Conservation (phyloP, 441 rosid genomes). For the Populus tomentosa region DNA sequence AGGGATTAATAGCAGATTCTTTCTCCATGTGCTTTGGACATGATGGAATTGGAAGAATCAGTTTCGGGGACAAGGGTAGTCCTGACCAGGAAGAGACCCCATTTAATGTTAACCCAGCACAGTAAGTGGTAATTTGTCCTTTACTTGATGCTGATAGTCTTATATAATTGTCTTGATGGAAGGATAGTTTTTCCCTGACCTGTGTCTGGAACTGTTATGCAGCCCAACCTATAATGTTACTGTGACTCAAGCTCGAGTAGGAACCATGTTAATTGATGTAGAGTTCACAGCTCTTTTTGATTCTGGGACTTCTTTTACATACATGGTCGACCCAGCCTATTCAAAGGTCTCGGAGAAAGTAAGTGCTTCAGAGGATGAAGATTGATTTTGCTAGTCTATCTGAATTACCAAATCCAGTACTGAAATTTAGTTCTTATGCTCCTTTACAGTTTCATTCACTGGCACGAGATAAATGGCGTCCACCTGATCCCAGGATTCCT, state of each 20-base stretch:
- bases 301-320: constrained; percentile 90
- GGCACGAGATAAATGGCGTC: constrained; percentile 51
- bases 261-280: constrained; percentile 40
- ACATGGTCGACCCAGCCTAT: constrained; percentile 63
- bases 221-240: constrained; percentile 86
- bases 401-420: neutral
- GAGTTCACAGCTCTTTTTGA: constrained; percentile 78
- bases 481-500: constrained; percentile 46
- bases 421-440: neutral
- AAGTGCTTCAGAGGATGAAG: constrained; percentile 28
- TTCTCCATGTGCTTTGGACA: constrained; percentile 92
- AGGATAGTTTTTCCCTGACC: constrained; percentile 12
- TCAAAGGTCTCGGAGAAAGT: constrained; percentile 59
- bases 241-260: constrained; percentile 56
- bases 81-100: constrained; percentile 42
- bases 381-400: neutral
- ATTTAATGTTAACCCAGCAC: constrained; percentile 54
- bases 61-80: no score
- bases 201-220: constrained; percentile 14
- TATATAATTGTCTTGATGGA: neutral
- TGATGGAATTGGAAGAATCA: constrained; percentile 53
- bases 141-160: constrained; percentile 9
- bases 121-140: constrained; percentile 48
- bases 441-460: constrained; percentile 59
- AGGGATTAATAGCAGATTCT: constrained; percentile 65